A percentile compares a stretch with the other conserved stretches of the same genome.
Evolutionary conservation across 139 green algal species (phyloP).

Genomic region (Auxenochlorella pyrenoidosa): DNA sequence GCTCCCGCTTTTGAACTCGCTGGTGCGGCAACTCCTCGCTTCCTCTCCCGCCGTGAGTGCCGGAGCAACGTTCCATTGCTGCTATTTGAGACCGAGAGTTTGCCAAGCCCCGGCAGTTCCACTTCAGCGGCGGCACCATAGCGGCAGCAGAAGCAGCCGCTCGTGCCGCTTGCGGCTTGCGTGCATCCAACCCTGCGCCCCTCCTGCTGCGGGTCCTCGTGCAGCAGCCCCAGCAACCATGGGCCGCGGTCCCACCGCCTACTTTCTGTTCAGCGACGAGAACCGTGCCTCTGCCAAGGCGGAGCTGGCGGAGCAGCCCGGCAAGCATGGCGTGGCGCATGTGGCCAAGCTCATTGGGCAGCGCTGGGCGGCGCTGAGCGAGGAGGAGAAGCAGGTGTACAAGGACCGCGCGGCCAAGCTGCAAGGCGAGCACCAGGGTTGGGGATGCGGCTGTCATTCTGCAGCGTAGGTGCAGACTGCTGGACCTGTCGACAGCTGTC

Average conservation of each 20-base stretch:
- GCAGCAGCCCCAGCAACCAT: constrained; percentile 8
- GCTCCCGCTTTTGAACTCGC: too few species aligned
- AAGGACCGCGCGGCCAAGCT: constrained; percentile 46
- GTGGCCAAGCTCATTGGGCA: constrained; percentile 73
- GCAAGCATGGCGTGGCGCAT: constrained; percentile 49
- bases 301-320: constrained; percentile 53
- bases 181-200: background rate
- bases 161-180: background rate
- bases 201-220: background rate
- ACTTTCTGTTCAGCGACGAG: constrained; percentile 66
- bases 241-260: constrained; percentile 41
- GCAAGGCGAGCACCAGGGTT: background rate
- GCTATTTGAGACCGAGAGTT: too few species aligned
- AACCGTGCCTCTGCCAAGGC: constrained; percentile 39
- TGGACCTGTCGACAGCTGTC: background rate
- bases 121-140: too few species aligned
- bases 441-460: background rate
- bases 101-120: too few species aligned
- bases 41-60: too few species aligned
- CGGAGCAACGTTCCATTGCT: too few species aligned
- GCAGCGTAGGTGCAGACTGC: background rate
- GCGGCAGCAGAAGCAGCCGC: too few species aligned
- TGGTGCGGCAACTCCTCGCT: too few species aligned
- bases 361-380: constrained; percentile 63
- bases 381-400: constrained; percentile 68